phyloP scores from a whole-genome alignment of 1,284 basidiomycete species.

The Amylostereum areolatum region DNA sequence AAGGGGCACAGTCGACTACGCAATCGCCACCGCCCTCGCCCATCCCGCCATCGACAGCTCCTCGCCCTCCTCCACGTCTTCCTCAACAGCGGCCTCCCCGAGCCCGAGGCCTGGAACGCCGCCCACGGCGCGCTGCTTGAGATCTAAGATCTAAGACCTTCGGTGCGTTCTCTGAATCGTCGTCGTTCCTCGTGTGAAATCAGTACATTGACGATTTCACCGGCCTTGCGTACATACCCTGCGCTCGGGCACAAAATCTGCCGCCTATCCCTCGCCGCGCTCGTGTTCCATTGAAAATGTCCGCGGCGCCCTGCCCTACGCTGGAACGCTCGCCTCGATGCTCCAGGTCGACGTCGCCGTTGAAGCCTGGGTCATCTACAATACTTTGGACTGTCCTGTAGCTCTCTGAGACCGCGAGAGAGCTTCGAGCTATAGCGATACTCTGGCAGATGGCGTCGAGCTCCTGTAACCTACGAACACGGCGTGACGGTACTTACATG shows the following conservation, averaged over 20 bases:
- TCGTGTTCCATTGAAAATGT: slow-evolving; percentile 76
- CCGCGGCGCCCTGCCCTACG: slow-evolving; percentile 73
- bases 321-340: slow-evolving; percentile 65
- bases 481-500: too few species aligned
- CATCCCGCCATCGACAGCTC: slow-evolving; percentile 59
- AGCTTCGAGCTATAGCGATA: too few species aligned
- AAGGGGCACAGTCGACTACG: too few species aligned
- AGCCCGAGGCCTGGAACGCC: slow-evolving; percentile 60
- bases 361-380: slow-evolving; percentile 90
- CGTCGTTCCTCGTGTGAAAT: too few species aligned
- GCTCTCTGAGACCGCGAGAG: too few species aligned
- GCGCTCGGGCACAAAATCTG: slow-evolving; percentile 79
- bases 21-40: slow-evolving; percentile 61
- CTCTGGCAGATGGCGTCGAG: too few species aligned
- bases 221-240: slow-evolving; percentile 47
- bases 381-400: too few species aligned
- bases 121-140: slow-evolving; percentile 46
- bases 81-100: slow-evolving; percentile 57
- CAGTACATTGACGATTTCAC: not conserved
- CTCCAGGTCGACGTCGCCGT: slow-evolving; percentile 72
- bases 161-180: slow-evolving; percentile 38
- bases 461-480: too few species aligned
- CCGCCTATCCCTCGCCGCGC: slow-evolving; percentile 72
- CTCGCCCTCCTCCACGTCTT: slow-evolving; percentile 70
- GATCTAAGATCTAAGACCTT: too few species aligned